These are phyloP conservation scores for Solanum chmielewskii DNA, from an alignment of 257 asterid genomes.

Conservation along the genomic window DNA sequence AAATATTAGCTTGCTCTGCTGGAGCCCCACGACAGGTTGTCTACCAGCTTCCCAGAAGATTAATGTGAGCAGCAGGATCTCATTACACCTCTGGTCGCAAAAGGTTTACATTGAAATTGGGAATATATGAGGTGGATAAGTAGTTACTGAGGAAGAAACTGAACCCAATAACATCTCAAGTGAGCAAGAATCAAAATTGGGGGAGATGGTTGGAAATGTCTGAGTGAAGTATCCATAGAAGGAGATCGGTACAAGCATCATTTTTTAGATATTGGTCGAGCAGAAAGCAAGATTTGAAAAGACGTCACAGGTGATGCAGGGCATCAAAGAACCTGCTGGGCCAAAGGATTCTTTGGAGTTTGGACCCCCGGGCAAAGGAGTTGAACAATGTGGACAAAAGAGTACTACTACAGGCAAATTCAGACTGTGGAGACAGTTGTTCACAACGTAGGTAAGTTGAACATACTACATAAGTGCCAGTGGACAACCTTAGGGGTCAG, in stretches of 20 bases:
- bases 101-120: background rate
- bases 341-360: background rate
- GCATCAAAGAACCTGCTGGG: background rate
- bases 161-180: background rate
- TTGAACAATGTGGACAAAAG: background rate
- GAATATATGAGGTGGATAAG: background rate
- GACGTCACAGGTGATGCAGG: background rate
- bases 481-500: background rate
- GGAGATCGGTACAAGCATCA: background rate
- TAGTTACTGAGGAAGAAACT: background rate
- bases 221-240: background rate
- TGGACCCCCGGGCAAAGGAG: background rate
- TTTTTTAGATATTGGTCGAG: background rate
- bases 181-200: background rate
- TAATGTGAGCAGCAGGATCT: background rate
- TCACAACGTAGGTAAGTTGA: background rate
- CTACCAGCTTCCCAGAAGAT: background rate
- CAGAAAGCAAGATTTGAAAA: background rate
- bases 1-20: background rate
- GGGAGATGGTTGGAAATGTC: background rate
- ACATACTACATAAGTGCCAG: background rate
- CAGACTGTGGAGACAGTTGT: background rate
- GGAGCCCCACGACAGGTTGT: background rate
- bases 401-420: background rate
- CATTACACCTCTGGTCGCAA: background rate